Conservation (phyloP, 139 green algal genomes). For the Desmodesmus armatus region DNA sequence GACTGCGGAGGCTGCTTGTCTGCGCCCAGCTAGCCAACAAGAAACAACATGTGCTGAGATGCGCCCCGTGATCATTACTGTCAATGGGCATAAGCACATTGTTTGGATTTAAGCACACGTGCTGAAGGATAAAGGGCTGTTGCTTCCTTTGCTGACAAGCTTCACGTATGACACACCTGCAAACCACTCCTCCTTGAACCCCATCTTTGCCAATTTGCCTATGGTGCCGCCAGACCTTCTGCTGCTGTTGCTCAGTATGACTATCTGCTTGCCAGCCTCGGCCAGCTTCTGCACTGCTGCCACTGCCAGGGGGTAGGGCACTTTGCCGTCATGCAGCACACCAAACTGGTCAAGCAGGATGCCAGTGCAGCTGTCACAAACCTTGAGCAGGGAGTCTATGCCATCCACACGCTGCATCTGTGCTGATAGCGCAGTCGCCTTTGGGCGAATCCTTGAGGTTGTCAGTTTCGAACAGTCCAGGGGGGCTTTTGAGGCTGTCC, state of each 20-base stretch:
- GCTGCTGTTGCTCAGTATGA: conserved; percentile 90
- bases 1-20: background rate
- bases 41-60: too few species aligned
- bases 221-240: conserved; percentile 71
- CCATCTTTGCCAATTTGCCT: conserved; percentile 81
- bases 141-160: background rate
- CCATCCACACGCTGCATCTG: background rate
- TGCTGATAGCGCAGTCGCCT: too few species aligned
- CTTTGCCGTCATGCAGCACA: conserved; percentile 88
- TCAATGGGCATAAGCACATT: too few species aligned
- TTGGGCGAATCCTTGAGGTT: too few species aligned
- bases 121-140: background rate
- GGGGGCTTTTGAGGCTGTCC: too few species aligned
- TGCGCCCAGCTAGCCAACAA: too few species aligned
- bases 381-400: background rate
- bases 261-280: conserved; percentile 59
- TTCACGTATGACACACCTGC: conserved; percentile 46
- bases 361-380: conserved; percentile 48
- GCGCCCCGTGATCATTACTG: too few species aligned
- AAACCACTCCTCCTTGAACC: conserved; percentile 82
- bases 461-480: too few species aligned
- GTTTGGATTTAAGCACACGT: background rate
- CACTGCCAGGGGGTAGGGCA: conserved; percentile 77
- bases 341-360: conserved; percentile 93
- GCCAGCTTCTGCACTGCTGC: conserved; percentile 68